Conservation (phyloP, 768 basidiomycete species). For the Collybiopsis confluens region DNA sequence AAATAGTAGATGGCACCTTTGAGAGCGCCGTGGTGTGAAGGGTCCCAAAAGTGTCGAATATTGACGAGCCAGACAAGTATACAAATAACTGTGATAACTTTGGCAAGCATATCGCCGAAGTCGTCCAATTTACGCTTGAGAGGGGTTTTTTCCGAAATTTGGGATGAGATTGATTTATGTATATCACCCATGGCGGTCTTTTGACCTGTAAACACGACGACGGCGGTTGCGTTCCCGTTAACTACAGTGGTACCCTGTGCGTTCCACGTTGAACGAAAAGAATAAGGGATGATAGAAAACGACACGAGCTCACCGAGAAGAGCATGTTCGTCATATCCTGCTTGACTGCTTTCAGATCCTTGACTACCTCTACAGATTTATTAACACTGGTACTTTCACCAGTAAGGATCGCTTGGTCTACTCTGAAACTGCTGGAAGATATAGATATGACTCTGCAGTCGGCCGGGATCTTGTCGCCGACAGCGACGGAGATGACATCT, state of each 20-base stretch:
- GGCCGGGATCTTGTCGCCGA: conserved; percentile 94
- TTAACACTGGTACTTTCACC: conserved; percentile 89
- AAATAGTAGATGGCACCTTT: conserved; percentile 98
- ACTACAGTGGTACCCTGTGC: conserved; percentile 90
- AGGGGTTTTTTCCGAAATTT: conserved; percentile 94
- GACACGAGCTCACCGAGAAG: conserved; percentile 63
- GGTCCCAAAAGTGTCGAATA: conserved; percentile 93
- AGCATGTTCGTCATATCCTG: conserved; percentile 98
- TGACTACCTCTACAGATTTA: conserved; percentile 68
- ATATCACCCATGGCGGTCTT: conserved; percentile 95
- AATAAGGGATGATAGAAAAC: neutral
- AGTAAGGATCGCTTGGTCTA: conserved; percentile 96
- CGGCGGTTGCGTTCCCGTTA: conserved; percentile 82
- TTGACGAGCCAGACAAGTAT: conserved; percentile 98
- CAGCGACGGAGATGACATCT: conserved; percentile 85
- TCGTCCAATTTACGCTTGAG: conserved; percentile 97
- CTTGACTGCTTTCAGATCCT: conserved; percentile 81
- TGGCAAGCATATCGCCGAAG: conserved; percentile 95
- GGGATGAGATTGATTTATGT: conserved; percentile 91
- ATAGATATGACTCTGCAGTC: conserved; percentile 89
- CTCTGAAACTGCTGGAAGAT: conserved; percentile 87
- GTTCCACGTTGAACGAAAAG: neutral
- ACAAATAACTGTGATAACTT: conserved; percentile 96
- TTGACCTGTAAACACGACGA: conserved; percentile 85
- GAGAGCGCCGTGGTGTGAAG: conserved; percentile 83